Conservation (phyloP, 2,329 filamentous ascomycete genomes). For the Amylocarpus encephaloides region DNA sequence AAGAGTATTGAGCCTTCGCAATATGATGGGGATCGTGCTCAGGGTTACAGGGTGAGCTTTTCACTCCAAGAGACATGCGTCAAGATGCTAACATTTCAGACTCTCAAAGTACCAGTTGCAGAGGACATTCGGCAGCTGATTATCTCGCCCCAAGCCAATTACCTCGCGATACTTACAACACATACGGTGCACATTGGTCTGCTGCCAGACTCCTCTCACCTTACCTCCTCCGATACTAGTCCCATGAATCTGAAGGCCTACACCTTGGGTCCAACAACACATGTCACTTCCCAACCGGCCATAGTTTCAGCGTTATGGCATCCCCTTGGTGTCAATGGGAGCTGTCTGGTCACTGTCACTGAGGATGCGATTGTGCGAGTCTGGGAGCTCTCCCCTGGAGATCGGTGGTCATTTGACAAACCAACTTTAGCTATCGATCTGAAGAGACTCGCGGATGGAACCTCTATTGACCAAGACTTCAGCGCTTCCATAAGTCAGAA, state of each 20-base stretch:
- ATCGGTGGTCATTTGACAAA: constrained; percentile 81
- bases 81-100: constrained; percentile 40
- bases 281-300: constrained; percentile 78
- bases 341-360: constrained; percentile 81
- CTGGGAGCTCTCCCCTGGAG: constrained; percentile 81
- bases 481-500: constrained; percentile 66
- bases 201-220: constrained; percentile 73
- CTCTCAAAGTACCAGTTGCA: constrained; percentile 70
- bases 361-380: constrained; percentile 80
- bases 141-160: constrained; percentile 75
- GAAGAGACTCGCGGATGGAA: constrained; percentile 81
- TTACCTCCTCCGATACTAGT: constrained; percentile 60
- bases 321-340: constrained; percentile 75
- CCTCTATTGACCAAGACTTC: constrained; percentile 76
- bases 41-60: constrained; percentile 43
- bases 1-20: constrained; percentile 15
- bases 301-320: constrained; percentile 86
- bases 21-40: constrained; percentile 31
- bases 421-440: constrained; percentile 81
- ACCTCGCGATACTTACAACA: constrained; percentile 76
- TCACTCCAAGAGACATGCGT: constrained; percentile 8
- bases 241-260: constrained; percentile 78
- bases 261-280: constrained; percentile 85
- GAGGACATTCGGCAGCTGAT: constrained; percentile 79
- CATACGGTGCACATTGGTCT: constrained; percentile 84